These are phyloP conservation scores for Starmerella sp. DNA, from an alignment of 805 yeast genomes.

Conservation along the genomic window DNA sequence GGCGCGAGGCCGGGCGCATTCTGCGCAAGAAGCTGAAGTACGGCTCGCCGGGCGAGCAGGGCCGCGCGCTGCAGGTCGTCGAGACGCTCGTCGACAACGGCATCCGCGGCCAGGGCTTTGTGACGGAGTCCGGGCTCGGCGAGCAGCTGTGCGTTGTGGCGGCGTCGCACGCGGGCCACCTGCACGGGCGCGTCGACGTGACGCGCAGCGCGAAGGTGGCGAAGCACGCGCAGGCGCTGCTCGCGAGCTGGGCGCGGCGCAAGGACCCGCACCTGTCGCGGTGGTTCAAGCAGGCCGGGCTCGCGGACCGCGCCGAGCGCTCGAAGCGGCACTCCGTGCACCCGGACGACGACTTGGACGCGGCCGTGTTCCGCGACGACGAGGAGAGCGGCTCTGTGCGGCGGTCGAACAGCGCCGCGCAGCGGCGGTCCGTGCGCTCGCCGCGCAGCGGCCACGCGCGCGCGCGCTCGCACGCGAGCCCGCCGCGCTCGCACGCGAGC, in stretches of 20 bases:
- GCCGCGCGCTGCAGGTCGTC: slow-evolving; percentile 53
- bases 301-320: slow-evolving; percentile 5
- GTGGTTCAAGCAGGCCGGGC: slow-evolving; percentile 15
- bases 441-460: neutral
- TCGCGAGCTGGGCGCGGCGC: slow-evolving; percentile 50
- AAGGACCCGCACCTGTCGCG: slow-evolving; percentile 12
- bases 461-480: neutral
- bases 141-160: slow-evolving; percentile 40
- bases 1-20: slow-evolving; percentile 81
- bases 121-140: slow-evolving; percentile 20
- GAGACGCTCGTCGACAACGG: slow-evolving; percentile 50
- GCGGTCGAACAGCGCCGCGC: neutral
- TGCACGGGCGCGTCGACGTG: slow-evolving; percentile 3
- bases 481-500: neutral
- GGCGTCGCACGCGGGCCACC: slow-evolving; percentile 27
- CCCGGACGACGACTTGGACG: slow-evolving; percentile 19
- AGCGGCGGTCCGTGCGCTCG: neutral
- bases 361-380: slow-evolving; percentile 9
- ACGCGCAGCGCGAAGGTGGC: slow-evolving; percentile 32
- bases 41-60: slow-evolving; percentile 56
- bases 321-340: slow-evolving; percentile 10
- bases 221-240: slow-evolving; percentile 39
- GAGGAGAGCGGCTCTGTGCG: neutral
- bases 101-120: slow-evolving; percentile 15
- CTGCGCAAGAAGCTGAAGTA: slow-evolving; percentile 79